phyloP scores from a whole-genome alignment of 306 rosid species.

The Prunus padus region DNA sequence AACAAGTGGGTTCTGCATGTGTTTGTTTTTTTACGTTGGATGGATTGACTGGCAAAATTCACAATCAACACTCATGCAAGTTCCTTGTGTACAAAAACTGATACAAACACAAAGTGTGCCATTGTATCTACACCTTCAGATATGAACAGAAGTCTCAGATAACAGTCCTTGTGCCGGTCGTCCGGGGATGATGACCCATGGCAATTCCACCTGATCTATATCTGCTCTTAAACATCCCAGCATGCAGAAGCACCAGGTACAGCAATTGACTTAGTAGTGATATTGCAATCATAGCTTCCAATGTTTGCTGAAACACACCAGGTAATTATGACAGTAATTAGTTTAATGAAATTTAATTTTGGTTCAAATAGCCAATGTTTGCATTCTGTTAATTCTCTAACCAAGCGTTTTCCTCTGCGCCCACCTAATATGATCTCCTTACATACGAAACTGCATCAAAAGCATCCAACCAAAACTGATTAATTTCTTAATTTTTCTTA shows the following conservation, averaged over 20 bases:
- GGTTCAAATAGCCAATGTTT: background rate
- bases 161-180: background rate
- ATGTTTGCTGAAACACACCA: conserved; percentile 21
- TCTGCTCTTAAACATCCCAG: conserved; percentile 29
- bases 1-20: background rate
- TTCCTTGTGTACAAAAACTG: background rate
- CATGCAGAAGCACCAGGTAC: conserved; percentile 37
- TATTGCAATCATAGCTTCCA: conserved; percentile 34
- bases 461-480: background rate
- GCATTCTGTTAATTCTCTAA: conserved; percentile 1
- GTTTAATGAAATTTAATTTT: background rate
- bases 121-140: background rate
- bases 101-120: background rate
- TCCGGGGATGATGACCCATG: background rate
- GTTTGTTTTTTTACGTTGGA: background rate
- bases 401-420: conserved; percentile 40
- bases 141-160: conserved; percentile 3
- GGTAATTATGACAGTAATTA: background rate
- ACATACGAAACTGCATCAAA: conserved; percentile 32
- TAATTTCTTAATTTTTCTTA: background rate
- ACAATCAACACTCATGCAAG: background rate
- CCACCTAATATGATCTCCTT: conserved; percentile 39
- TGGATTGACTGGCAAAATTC: background rate
- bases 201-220: conserved; percentile 25
- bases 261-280: conserved; percentile 38